phyloP scores from a whole-genome alignment of 2,329 filamentous ascomycete genomes.

The Verticillium albo-atrum region DNA sequence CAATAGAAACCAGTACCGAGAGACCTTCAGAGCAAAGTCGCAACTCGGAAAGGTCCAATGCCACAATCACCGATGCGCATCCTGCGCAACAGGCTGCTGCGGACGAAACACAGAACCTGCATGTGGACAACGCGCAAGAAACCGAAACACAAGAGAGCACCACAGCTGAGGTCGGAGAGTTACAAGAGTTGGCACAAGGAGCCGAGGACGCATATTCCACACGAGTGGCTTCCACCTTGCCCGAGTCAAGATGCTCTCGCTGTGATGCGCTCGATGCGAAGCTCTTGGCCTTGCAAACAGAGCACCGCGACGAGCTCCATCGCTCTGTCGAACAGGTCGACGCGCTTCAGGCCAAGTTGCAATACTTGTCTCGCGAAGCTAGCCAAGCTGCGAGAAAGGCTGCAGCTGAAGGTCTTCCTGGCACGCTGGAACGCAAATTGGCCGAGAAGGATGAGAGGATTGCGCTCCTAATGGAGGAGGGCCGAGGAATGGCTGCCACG shows the following conservation, averaged over 20 bases:
- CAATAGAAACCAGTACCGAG: not conserved
- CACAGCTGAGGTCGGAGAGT: not conserved
- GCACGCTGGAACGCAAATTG: conserved; percentile 70
- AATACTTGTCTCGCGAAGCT: conserved; percentile 79
- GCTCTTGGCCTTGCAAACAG: conserved; percentile 2
- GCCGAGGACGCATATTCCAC: not conserved
- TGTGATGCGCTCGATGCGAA: conserved; percentile 2
- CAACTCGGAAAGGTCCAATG: not conserved
- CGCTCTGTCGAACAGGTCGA: conserved; percentile 86
- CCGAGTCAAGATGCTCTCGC: conserved; percentile 1
- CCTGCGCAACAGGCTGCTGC: not conserved
- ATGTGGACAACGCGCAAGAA: not conserved
- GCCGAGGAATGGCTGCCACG: conserved; percentile 77
- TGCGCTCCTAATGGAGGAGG: conserved; percentile 85
- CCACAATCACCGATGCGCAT: not conserved
- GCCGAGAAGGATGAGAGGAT: conserved; percentile 90
- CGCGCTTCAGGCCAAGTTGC: conserved; percentile 83
- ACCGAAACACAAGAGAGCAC: not conserved
- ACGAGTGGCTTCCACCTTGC: not conserved
- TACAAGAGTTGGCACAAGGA: not conserved
- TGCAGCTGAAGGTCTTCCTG: conserved; percentile 55
- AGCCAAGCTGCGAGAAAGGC: conserved; percentile 70
- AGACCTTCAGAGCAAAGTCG: not conserved
- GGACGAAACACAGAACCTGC: not conserved
- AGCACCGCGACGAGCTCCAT: conserved; percentile 69